Base-by-base conservation (phyloP, 2,329 filamentous ascomycete genomes). In the Lasiodiplodia sp. region DNA sequence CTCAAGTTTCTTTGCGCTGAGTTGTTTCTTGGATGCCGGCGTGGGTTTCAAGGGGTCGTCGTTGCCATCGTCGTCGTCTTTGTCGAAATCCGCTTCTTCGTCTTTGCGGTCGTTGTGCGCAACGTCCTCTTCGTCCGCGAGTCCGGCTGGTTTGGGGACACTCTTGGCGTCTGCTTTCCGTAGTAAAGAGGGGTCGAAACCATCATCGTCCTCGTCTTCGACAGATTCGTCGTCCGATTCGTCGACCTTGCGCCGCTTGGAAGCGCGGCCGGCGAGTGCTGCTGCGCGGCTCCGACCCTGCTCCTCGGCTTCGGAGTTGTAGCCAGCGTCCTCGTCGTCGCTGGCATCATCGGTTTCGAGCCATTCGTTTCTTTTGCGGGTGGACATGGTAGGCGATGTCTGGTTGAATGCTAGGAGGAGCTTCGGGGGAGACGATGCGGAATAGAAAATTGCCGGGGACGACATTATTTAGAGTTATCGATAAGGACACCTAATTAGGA, bases 351-450 rank as follows among this genome's bases (percentile, higher is more conserved):
- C 80, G 28, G 78, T 79, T n/a, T 85, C 83, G 68, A 94, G 86
- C 74, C 91, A 94, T 65, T 92, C 87, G 78, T 93, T 93, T 72
- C 87, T 87, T 76, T 91, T 93, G 75, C 90, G 87, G 51, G 87
- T 83, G 1, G 89, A 80, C 91, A 94, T 93, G 38, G 51, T 23
- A 57, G 21, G 25, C 12, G 37, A n/a, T 28, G 47, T 49, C 8
- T 25, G 60, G 28, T n/a, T 28, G 31, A 12, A 16, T 25, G 60
- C 28, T 47, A n/a, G n/a, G 44, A 47, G 11, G 8, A 18, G 60
- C 44, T 38, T 64, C 31, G 44, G 60, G 21, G 38, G 40, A 63
- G 58, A 49, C 34, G 57, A 28, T 51, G 58, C 58, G 40, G 58
- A 28, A 38, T 64, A 52, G 60, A 64, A 64, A 52, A 64, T 52